phyloP scores from a whole-genome alignment of 2,329 filamentous ascomycete genomes.

The Lojkania enalia region DNA sequence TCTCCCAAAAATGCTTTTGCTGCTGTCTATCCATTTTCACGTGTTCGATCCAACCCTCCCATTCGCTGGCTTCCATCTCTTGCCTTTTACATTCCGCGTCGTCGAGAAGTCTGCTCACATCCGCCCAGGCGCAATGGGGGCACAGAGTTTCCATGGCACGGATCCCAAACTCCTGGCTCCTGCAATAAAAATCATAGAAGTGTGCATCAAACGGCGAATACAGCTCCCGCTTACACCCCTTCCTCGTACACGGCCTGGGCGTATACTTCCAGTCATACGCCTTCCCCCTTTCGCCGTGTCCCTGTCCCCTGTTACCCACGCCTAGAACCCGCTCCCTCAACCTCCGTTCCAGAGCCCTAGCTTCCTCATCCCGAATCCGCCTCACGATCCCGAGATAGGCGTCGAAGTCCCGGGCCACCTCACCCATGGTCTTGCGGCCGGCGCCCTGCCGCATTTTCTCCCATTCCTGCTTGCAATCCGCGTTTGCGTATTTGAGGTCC shows the following conservation, averaged over 20 bases:
- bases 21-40: constrained; percentile 20
- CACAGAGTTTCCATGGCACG: constrained; percentile 29
- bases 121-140: constrained; percentile 27
- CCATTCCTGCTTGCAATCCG: constrained; percentile 28
- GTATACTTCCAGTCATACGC: constrained; percentile 34
- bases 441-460: constrained; percentile 38
- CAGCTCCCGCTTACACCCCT: constrained; percentile 17
- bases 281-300: constrained; percentile 5
- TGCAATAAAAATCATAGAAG: constrained; percentile 29
- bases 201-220: constrained; percentile 33
- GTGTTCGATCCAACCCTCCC: constrained; percentile 30
- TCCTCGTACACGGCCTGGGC: constrained; percentile 28
- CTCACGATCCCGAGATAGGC: constrained; percentile 21
- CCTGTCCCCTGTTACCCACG: not conserved
- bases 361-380: constrained; percentile 16
- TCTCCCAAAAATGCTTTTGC: constrained; percentile 33
- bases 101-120: constrained; percentile 24
- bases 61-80: constrained; percentile 24
- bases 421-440: constrained; percentile 35
- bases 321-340: constrained; percentile 1
- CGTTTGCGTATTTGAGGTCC: constrained; percentile 32
- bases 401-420: constrained; percentile 35
- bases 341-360: constrained; percentile 10
- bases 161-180: constrained; percentile 19
- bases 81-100: constrained; percentile 13